phyloP scores from a whole-genome alignment of 169 alveolate species.

The Condylostoma magnum region DNA sequence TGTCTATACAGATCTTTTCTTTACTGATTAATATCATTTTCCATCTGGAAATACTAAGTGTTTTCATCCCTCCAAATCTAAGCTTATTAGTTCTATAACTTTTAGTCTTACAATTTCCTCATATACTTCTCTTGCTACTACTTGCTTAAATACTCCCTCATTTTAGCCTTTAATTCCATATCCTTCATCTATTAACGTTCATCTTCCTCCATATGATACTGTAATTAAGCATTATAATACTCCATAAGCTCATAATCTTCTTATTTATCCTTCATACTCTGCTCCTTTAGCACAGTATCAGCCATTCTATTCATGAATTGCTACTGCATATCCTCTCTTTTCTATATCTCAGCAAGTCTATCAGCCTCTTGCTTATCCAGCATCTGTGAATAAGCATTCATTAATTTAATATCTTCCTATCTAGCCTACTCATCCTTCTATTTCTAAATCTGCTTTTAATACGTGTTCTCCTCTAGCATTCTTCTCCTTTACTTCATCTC shows the following conservation, averaged over 20 bases:
- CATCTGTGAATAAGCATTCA: constrained; percentile 36
- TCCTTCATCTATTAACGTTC: constrained; percentile 33
- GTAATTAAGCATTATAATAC: neutral
- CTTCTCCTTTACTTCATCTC: constrained; percentile 36
- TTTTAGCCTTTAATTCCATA: constrained; percentile 23
- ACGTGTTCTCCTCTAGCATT: constrained; percentile 46
- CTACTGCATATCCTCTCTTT: constrained; percentile 36
- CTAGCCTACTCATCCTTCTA: constrained; percentile 35
- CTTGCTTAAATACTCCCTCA: constrained; percentile 32
- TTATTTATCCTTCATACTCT: constrained; percentile 7
- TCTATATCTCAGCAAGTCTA: constrained; percentile 30
- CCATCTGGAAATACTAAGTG: constrained; percentile 26
- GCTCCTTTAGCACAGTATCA: constrained; percentile 39
- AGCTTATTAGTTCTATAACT: constrained; percentile 35
- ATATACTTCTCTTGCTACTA: constrained; percentile 41
- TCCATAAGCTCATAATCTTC: constrained; percentile 26
- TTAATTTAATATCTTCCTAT: constrained; percentile 38
- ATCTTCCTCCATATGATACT: constrained; percentile 40
- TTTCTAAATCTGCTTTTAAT: constrained; percentile 11
- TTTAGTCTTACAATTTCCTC: constrained; percentile 39
- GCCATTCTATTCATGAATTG: constrained; percentile 43
- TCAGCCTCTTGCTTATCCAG: constrained; percentile 52
- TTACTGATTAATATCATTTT: constrained; percentile 16
- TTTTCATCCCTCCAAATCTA: constrained; percentile 39
- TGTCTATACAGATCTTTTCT: constrained; percentile 31